Conservation (phyloP, 305 asterid species). For the Ruellia speciosa region DNA sequence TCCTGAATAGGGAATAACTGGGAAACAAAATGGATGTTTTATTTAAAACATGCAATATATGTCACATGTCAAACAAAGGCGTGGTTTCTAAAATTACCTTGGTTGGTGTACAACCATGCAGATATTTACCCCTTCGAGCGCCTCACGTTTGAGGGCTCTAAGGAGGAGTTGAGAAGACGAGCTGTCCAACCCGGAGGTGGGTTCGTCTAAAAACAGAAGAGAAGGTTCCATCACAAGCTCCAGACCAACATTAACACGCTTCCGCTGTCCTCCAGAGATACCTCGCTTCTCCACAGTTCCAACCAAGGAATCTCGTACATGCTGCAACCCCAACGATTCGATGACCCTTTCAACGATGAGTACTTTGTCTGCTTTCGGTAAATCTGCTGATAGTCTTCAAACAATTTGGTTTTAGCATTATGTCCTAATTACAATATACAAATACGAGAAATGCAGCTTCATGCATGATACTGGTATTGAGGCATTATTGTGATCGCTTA, state of each 20-base stretch:
- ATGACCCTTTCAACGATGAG: constrained; percentile 82
- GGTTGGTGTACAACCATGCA: constrained; percentile 96
- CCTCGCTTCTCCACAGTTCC: constrained; percentile 93
- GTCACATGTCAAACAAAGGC: neutral
- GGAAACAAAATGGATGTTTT: constrained; percentile 24
- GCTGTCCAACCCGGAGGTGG: constrained; percentile 93
- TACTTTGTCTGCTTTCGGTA: constrained; percentile 69
- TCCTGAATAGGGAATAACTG: constrained; percentile 84
- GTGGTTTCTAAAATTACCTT: constrained; percentile 34
- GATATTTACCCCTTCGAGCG: constrained; percentile 82
- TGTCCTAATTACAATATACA: constrained; percentile 8
- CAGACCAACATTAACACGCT: constrained; percentile 89
- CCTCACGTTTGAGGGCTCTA: constrained; percentile 85
- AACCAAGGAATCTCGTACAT: constrained; percentile 64
- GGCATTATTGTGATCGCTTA: constrained; percentile 16
- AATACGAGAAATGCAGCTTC: too few species aligned
- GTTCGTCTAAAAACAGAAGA: constrained; percentile 77
- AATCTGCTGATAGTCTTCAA: constrained; percentile 60
- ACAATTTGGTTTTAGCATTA: constrained; percentile 16
- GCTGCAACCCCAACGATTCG: constrained; percentile 74
- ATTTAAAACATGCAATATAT: neutral
- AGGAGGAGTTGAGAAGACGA: constrained; percentile 86
- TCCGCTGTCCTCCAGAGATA: constrained; percentile 89
- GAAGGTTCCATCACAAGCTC: constrained; percentile 99
- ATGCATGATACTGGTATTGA: neutral